Conservation (phyloP, 768 basidiomycete genomes). For the Dacryopinax primogenitus region DNA sequence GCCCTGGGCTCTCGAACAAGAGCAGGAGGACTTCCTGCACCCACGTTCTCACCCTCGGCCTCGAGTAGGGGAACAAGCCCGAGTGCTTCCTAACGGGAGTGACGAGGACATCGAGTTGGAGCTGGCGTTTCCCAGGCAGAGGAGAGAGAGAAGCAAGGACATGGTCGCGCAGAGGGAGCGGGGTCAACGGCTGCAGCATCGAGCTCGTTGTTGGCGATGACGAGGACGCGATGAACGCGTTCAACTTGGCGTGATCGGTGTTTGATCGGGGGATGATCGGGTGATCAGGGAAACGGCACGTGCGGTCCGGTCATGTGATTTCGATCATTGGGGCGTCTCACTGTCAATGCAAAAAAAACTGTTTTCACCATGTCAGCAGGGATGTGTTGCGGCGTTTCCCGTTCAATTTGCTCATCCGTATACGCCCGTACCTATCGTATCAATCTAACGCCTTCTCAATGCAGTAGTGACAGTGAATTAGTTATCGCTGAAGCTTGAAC, state of each 20-base stretch:
- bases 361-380: too few relatives aligned
- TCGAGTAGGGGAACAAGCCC: slow-evolving; percentile 62
- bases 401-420: too few relatives aligned
- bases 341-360: too few relatives aligned
- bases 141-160: slow-evolving; percentile 43
- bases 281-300: too few relatives aligned
- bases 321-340: too few relatives aligned
- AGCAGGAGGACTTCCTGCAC: slow-evolving; percentile 68
- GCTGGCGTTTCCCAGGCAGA: slow-evolving; percentile 54
- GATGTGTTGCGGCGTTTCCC: too few relatives aligned
- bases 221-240: background rate
- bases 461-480: too few relatives aligned
- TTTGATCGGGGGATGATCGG: too few relatives aligned
- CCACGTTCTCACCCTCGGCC: slow-evolving; percentile 49
- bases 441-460: too few relatives aligned
- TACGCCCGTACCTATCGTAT: too few relatives aligned
- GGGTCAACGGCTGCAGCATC: background rate
- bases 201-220: background rate
- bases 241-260: background rate
- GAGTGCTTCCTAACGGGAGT: slow-evolving; percentile 54
- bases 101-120: slow-evolving; percentile 63
- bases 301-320: too few relatives aligned
- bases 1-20: slow-evolving; percentile 44
- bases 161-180: slow-evolving; percentile 39
- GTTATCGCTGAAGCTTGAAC: too few relatives aligned